Base-by-base conservation (phyloP, 768 basidiomycete species). In the Boletus vinaceobasis region DNA sequence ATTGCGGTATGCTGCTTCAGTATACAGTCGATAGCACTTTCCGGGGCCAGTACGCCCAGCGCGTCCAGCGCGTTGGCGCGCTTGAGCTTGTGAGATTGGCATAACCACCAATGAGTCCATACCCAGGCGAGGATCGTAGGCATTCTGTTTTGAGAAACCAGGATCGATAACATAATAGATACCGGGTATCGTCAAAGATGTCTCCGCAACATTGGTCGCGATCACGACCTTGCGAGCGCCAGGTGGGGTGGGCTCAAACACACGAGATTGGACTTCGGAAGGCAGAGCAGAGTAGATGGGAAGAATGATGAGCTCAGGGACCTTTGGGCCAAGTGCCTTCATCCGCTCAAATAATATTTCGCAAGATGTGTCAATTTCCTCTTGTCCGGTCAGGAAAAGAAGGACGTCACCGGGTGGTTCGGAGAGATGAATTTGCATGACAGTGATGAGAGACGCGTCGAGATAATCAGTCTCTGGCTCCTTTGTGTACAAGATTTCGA, bases 161-260 rank as follows among this genome's bases (percentile, higher is more conserved):
- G 97, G 96, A 67, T 99, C 97, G 58, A 99, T 87, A 62, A 99
- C 96, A 63, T 98, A 99, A 78, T 98, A 98, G 68, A 99, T 97
- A 31, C 95, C 97, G 33, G 94, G 93, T 65, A 98, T 99, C 8
- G 97, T 98, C 68, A 99, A 78, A 74, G 92, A 94, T 11, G 97
- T 98, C 77, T 99, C 97, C 3, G 97, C 97, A 51, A 98, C 95
- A 71, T 98, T 99, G 26, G 97, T 99, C n/a, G 97, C 96, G 62
- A 99, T 92, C 66, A 98, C 94, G 58, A 96, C 93, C 76, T 99
- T 99, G 56, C 97, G 90, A n/a, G 96, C 87, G 45, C 97, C 97
- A 17, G 94, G 94, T 7, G 97, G 97, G 0, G 97, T 93, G 6
- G 96, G 94, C 56, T 98, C 97, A 73, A 99, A 99, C 38, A 99